Evolutionary conservation across 805 yeast species (phyloP).

Genomic region (Ogataea angusta): DNA sequence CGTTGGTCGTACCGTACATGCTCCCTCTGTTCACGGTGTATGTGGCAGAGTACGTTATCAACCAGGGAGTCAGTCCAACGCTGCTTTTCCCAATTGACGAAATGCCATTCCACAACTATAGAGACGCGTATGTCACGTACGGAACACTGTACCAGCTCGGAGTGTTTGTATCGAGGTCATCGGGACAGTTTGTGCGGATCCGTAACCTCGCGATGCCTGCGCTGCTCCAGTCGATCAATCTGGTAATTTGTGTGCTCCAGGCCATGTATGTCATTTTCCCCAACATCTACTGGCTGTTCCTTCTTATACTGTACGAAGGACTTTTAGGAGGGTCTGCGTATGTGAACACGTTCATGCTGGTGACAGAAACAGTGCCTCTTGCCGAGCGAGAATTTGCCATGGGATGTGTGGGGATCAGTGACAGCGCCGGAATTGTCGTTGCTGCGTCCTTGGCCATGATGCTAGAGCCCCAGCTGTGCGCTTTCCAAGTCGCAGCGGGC

Average conservation of each 20-base stretch:
- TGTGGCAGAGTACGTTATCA: constrained; percentile 80
- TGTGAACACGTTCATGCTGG: constrained; percentile 81
- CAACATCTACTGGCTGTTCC: constrained; percentile 57
- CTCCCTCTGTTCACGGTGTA: constrained; percentile 81
- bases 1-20: constrained; percentile 66
- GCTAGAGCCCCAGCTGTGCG: constrained; percentile 72
- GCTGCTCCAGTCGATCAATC: constrained; percentile 61
- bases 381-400: constrained; percentile 70
- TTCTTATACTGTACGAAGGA: constrained; percentile 79
- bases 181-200: constrained; percentile 63
- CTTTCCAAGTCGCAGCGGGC: constrained; percentile 65
- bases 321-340: constrained; percentile 87
- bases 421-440: constrained; percentile 75
- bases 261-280: constrained; percentile 58
- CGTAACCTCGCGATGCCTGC: constrained; percentile 59
- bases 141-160: constrained; percentile 90
- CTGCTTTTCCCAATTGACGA: constrained; percentile 69
- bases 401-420: constrained; percentile 82
- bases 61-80: constrained; percentile 91
- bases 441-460: constrained; percentile 76
- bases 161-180: constrained; percentile 86
- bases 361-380: constrained; percentile 54
- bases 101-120: constrained; percentile 64
- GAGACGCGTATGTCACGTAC: constrained; percentile 89
- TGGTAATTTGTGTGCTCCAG: constrained; percentile 57